Percentiles rank a stretch among this genome's conserved stretches.
These are phyloP conservation scores for Dothistroma septosporum DNA, from an alignment of 2,329 filamentous ascomycete species.

Conservation along the genomic window DNA sequence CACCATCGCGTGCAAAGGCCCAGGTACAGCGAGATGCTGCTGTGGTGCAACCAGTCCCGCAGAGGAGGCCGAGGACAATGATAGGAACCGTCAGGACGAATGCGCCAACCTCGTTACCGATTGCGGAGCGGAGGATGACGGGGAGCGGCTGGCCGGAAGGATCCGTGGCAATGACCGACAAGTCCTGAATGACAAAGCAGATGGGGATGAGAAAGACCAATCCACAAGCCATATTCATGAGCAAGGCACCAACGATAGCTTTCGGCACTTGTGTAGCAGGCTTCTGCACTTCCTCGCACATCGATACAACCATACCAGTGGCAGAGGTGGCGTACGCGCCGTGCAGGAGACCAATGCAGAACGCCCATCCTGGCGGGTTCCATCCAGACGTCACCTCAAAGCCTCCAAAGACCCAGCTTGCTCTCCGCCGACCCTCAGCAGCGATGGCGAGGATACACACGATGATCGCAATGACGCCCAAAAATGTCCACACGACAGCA, in stretches of 20 bases:
- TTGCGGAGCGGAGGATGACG: constrained; percentile 58
- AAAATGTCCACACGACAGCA: constrained; percentile 72
- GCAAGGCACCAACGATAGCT: constrained; percentile 62
- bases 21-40: constrained; percentile 64
- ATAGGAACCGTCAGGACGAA: constrained; percentile 62
- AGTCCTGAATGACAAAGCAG: constrained; percentile 64
- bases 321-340: constrained; percentile 71
- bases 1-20: constrained; percentile 67
- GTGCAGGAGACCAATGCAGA: constrained; percentile 67
- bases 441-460: constrained; percentile 62
- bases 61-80: constrained; percentile 62
- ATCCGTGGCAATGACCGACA: constrained; percentile 48
- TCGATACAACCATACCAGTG: constrained; percentile 75
- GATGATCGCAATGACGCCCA: constrained; percentile 62
- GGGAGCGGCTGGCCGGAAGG: constrained; percentile 61
- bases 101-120: constrained; percentile 54
- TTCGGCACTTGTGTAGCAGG: constrained; percentile 66
- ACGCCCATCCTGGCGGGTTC: constrained; percentile 65
- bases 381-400: constrained; percentile 68
- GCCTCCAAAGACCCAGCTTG: constrained; percentile 61
- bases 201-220: constrained; percentile 66
- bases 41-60: constrained; percentile 66
- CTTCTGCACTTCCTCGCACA: constrained; percentile 68
- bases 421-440: constrained; percentile 62
- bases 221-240: constrained; percentile 63